Evolutionary conservation across 495 filamentous ascomycete species (phyloP).

Genomic region (Penicillium fimorum): DNA sequence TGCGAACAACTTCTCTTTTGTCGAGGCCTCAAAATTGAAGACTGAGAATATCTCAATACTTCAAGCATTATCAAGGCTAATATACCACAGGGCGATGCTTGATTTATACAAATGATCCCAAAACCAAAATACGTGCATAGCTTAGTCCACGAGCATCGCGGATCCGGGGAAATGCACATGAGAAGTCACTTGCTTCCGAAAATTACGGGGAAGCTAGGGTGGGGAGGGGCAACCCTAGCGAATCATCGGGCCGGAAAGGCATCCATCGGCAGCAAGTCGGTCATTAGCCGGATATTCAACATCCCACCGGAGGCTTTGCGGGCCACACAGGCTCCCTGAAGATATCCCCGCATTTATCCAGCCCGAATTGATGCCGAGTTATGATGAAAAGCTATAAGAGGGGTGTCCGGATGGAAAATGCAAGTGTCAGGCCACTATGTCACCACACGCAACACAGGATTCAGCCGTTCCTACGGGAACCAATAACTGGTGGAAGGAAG

Average conservation of each 20-base stretch:
- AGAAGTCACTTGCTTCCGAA: slow-evolving; percentile 4
- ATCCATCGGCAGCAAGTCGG: slow-evolving; percentile 14
- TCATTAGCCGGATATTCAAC: slow-evolving; percentile 5
- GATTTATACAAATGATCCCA: slow-evolving; percentile 1
- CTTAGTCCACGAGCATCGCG: not conserved
- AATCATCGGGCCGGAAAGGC: slow-evolving; percentile 1
- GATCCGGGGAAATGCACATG: slow-evolving; percentile 15
- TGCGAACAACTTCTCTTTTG: not conserved
- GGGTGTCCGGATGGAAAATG: not conserved
- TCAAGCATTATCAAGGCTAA: slow-evolving; percentile 4
- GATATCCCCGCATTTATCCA: not conserved
- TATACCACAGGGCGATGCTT: not conserved
- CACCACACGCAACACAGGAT: slow-evolving; percentile 14
- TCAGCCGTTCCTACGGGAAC: slow-evolving; percentile 16
- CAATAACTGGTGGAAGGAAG: slow-evolving; percentile 43
- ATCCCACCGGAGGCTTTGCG: slow-evolving; percentile 10
- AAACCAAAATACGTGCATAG: not conserved
- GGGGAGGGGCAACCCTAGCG: slow-evolving; percentile 1
- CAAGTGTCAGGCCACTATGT: slow-evolving; percentile 11
- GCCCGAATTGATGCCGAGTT: not conserved
- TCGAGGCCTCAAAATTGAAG: not conserved
- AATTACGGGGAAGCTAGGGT: slow-evolving; percentile 7
- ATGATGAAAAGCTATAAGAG: slow-evolving; percentile 4
- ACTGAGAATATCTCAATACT: not conserved
- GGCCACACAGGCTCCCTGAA: not conserved